Conservation (phyloP, 768 basidiomycete genomes). For the Mycena sanguinolenta region DNA sequence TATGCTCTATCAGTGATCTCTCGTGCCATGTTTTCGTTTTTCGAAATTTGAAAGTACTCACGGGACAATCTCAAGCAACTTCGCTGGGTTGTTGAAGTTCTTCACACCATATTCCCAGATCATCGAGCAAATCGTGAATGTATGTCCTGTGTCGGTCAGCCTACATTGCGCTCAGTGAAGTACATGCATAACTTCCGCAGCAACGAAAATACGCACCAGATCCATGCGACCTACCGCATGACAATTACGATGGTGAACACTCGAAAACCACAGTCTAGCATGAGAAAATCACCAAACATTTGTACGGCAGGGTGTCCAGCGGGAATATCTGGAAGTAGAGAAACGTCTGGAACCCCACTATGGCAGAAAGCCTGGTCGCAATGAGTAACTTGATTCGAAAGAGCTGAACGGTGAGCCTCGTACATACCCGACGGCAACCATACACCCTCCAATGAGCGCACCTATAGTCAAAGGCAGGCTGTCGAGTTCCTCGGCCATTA, state of each 20-base stretch:
- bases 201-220: constrained; percentile 9
- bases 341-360: no score
- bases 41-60: not conserved
- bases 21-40: not conserved
- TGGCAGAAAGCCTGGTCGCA: not conserved
- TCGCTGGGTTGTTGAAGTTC: constrained; percentile 45
- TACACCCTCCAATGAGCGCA: not conserved
- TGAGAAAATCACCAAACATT: not conserved
- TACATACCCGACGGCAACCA: not conserved
- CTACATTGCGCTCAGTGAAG: no score
- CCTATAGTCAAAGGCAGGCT: not conserved
- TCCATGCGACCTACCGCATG: constrained; percentile 13
- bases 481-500: not conserved
- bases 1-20: not conserved
- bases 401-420: not conserved
- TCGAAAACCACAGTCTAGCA: not conserved
- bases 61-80: no score
- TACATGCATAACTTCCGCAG: not conserved
- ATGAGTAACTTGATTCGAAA: not conserved
- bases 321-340: constrained; percentile 10
- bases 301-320: not conserved
- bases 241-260: not conserved
- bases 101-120: constrained; percentile 56
- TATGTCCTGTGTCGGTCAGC: constrained; percentile 55
- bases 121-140: constrained; percentile 51